Base-by-base conservation (phyloP, 108 stramenopile species). In the Conticribra weissflogii region DNA sequence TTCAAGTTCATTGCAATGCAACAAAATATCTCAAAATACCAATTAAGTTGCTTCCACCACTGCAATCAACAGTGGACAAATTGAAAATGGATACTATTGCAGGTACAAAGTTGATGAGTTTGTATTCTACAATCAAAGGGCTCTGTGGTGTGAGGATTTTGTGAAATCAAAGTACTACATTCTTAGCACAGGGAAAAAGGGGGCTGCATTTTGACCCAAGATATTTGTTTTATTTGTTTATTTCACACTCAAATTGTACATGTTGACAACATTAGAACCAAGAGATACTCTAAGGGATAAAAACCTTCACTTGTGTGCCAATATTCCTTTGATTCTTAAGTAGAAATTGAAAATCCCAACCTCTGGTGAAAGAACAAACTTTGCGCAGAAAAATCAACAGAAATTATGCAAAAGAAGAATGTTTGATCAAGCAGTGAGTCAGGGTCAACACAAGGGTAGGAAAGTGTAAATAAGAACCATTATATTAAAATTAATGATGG, bases 71-170 rank as follows among this genome's bases (percentile, higher is more conserved):
- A n/a, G n/a, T 5, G 8, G 16, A 16, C 4, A 9, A 3, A 9
- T 51, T 4, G 50, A 51, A 51, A 51, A 51, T 51, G 50, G 50
- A 3, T 51, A 51, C 50, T 3, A 18, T 3, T 51, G 50, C 18
- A 18, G 50, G 18, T 4, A 51, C 19, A 21, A 17, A 16, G 19
- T 59, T 22, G 50, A 51, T 4, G 16, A 5, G 12, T 9, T 4
- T 16, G 16, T 9, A 21, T 51, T 51, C 50, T 51, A 41, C 19
- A 18, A 3, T 18, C 12, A 14, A 18, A 5, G 16, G 9, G 17
- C 12, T 17, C 4, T 51, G 4, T 4, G 16, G 18, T 21, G 50
- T 51, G 50, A 18, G 4, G 50, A 51, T 16, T 51, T 18, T 21
- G 19, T 51, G 16, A 18, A 51, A 21, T 51, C 50, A 19, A 9